Base-by-base conservation (phyloP, 2,329 filamentous ascomycete genomes). In the Cladosporium velox region DNA sequence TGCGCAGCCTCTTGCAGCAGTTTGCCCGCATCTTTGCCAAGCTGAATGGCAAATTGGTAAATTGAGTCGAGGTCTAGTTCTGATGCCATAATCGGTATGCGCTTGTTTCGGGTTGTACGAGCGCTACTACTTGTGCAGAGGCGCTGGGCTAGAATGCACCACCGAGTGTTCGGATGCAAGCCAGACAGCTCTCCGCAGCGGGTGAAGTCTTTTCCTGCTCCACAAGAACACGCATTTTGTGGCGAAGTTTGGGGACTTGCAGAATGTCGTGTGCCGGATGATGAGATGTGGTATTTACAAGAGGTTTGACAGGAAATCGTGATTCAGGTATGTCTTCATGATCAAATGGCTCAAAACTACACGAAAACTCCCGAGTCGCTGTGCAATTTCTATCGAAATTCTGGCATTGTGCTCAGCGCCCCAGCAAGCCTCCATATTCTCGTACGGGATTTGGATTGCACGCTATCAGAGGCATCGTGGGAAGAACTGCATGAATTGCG, bases 11-110 rank as follows among this genome's bases (percentile, higher is more conserved):
- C 83, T 74, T 90, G 85, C 51, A 93, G 82, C 73, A 91, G 83
- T 64, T 85, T 79, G 7, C 91, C 90, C 0, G 90, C 90, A 78
- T 88, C 84, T 72, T 90, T 89, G 68, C 87, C 89, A 4, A 93
- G 79, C 70, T 90, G 84, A 34, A 92, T 77, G 1, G 91, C 89
- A 75, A 93, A 93, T 24, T 80, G 79, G 76, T 92, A 91, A 71
- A 91, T 87, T 58, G 87, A 85, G 67, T 85, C 80, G 28, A 92
- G 79, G 60, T 91, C 84, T 26, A 60, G 18, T 14, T 60, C 32
- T 35, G 44, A 34, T 15, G 63, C n/a, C 63, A 52, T 54, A 24
- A 44, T 59, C 8, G 28, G 24, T 59, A 32, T 30, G 15, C 34
- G 28, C n/a, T 47, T 21, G 41, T 47, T 47, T 47, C 41, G 41